phyloP scores from a whole-genome alignment of 306 rosid species.

The Adenanthera pavonina region DNA sequence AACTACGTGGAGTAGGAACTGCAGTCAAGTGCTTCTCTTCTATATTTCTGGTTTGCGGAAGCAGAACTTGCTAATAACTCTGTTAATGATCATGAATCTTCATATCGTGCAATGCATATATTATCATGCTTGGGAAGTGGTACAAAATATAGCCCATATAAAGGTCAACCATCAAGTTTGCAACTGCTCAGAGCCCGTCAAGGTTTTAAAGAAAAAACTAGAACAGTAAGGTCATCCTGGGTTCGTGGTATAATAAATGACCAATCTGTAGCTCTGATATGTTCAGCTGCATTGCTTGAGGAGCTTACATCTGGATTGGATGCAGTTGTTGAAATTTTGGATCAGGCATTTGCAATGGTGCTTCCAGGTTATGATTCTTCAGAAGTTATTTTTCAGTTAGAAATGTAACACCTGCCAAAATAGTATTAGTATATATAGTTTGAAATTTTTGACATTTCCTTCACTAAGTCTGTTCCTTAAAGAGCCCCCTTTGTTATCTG shows the following conservation, averaged over 20 bases:
- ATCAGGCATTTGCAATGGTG: conserved; percentile 88
- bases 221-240: conserved; percentile 75
- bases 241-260: conserved; percentile 76
- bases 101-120: conserved; percentile 68
- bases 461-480: neutral
- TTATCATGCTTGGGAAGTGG: conserved; percentile 86
- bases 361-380: conserved; percentile 78
- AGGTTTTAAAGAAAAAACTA: conserved; percentile 84
- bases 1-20: conserved; percentile 61
- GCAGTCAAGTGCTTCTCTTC: conserved; percentile 69
- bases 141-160: conserved; percentile 67
- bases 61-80: conserved; percentile 65
- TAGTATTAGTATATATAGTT: conserved; percentile 9
- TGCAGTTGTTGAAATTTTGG: conserved; percentile 69
- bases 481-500: neutral
- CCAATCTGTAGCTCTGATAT: conserved; percentile 74
- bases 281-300: conserved; percentile 85
- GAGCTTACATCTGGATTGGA: conserved; percentile 82
- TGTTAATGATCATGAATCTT: conserved; percentile 47
- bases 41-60: conserved; percentile 95
- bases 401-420: neutral
- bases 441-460: neutral
- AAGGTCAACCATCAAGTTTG: conserved; percentile 73
- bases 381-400: conserved; percentile 13
- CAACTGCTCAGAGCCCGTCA: conserved; percentile 87